These are phyloP conservation scores for Protomyces gravidus DNA, from an alignment of 1,139 yeast species.

Conservation along the genomic window DNA sequence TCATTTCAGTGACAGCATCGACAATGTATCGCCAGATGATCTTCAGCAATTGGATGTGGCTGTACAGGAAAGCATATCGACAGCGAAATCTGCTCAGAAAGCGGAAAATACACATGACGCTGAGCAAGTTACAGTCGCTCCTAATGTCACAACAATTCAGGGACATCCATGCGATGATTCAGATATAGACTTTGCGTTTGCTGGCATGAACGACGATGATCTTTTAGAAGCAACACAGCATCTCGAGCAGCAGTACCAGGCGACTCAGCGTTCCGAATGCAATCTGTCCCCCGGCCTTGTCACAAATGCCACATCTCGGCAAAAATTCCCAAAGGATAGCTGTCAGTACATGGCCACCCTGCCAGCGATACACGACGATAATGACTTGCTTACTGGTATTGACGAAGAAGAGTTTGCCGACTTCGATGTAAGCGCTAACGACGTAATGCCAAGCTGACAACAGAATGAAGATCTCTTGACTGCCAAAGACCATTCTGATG, in stretches of 20 bases:
- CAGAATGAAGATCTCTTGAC: not conserved
- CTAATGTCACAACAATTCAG: not conserved
- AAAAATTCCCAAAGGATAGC: not conserved
- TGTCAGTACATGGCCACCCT: not conserved
- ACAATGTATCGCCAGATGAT: not conserved
- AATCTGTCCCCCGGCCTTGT: not conserved
- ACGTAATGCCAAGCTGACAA: not conserved
- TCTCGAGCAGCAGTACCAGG: not conserved
- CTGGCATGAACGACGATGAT: not conserved
- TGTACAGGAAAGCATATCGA: not conserved
- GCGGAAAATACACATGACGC: too few relatives aligned
- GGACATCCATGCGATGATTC: not conserved
- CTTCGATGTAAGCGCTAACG: slow-evolving; percentile 18
- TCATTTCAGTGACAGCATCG: slow-evolving; percentile 13
- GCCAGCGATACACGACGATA: not conserved
- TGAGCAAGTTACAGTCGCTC: not conserved
- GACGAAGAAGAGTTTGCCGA: slow-evolving; percentile 24
- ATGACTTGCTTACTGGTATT: slow-evolving; percentile 11
- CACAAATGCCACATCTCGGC: not conserved
- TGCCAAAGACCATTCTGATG: slow-evolving; percentile 1
- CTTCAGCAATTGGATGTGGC: slow-evolving; percentile 6
- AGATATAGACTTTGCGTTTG: not conserved
- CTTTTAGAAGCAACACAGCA: not conserved
- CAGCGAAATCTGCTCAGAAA: not conserved
- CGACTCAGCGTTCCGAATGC: too few relatives aligned